phyloP scores from a whole-genome alignment of 495 filamentous ascomycete species.

The Talaromyces thailandensis region DNA sequence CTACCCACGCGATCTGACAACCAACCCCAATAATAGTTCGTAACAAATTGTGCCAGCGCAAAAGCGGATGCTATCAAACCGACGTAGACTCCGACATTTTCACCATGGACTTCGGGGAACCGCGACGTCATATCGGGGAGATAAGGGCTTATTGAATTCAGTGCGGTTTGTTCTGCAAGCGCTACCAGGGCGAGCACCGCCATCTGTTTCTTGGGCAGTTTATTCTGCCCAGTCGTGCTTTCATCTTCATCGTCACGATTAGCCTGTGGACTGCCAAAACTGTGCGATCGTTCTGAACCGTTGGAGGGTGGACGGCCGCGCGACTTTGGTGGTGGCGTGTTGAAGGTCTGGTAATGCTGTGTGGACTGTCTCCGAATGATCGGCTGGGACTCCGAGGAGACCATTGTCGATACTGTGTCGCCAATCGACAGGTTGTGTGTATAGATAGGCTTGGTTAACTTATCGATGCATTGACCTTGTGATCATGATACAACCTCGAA shows the following conservation, averaged over 20 bases:
- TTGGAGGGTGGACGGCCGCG: slow-evolving; percentile 51
- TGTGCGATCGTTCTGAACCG: slow-evolving; percentile 32
- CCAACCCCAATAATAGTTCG: slow-evolving; percentile 93
- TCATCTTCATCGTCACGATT: slow-evolving; percentile 16
- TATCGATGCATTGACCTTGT: not conserved
- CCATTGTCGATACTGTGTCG: not conserved
- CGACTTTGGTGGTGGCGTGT: slow-evolving; percentile 78
- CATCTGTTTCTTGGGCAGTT: slow-evolving; percentile 77
- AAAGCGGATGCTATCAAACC: slow-evolving; percentile 84
- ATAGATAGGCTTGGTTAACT: not conserved
- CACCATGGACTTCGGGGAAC: slow-evolving; percentile 68
- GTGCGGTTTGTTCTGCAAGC: slow-evolving; percentile 86
- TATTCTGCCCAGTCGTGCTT: slow-evolving; percentile 35
- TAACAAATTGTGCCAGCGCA: slow-evolving; percentile 82
- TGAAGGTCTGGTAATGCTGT: slow-evolving; percentile 89
- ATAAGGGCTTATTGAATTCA: slow-evolving; percentile 96
- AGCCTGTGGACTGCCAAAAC: slow-evolving; percentile 20
- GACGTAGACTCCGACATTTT: slow-evolving; percentile 77
- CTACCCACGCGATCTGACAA: slow-evolving; percentile 82
- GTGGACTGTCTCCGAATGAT: slow-evolving; percentile 55
- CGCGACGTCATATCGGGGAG: slow-evolving; percentile 82
- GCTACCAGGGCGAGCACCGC: slow-evolving; percentile 79
- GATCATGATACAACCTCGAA: not conserved
- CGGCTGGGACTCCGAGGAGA: slow-evolving; percentile 28
- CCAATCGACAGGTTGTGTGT: not conserved